Evolutionary conservation across 2,329 filamentous ascomycete species (phyloP).

Genomic region (Alternaria infectoria): DNA sequence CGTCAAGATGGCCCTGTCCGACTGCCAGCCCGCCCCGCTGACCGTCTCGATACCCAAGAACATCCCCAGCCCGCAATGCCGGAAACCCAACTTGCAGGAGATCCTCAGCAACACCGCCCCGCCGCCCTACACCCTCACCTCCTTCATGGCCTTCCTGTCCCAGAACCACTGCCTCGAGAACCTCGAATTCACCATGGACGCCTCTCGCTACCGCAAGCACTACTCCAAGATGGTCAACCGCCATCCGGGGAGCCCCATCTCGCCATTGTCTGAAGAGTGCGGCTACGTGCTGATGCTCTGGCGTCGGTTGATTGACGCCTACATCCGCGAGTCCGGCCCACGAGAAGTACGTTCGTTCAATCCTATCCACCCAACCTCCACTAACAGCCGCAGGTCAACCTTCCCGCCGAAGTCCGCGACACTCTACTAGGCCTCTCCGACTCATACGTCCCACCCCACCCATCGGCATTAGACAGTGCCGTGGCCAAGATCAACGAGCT

Average conservation of each 20-base stretch:
- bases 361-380: neutral
- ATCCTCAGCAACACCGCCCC: constrained; percentile 86
- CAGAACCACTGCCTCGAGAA: constrained; percentile 98
- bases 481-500: constrained; percentile 90
- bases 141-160: constrained; percentile 95
- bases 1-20: constrained; percentile 57
- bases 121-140: constrained; percentile 86
- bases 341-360: constrained; percentile 37
- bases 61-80: constrained; percentile 58
- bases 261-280: constrained; percentile 62
- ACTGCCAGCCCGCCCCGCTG: constrained; percentile 53
- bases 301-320: constrained; percentile 86
- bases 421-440: constrained; percentile 71
- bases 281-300: constrained; percentile 81
- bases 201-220: constrained; percentile 78
- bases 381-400: constrained; percentile 61
- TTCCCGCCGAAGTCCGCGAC: constrained; percentile 85
- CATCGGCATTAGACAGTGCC: constrained; percentile 78
- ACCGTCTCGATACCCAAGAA: constrained; percentile 58
- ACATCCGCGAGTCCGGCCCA: constrained; percentile 64
- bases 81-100: constrained; percentile 78
- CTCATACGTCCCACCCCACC: constrained; percentile 69
- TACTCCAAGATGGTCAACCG: constrained; percentile 65
- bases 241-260: constrained; percentile 53
- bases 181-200: constrained; percentile 94